A percentile compares a stretch with the other conserved stretches of the same genome.
These are phyloP conservation scores for Liriodendron chinense DNA, from an alignment of 164 flowering plant genomes.

Conservation along the genomic window DNA sequence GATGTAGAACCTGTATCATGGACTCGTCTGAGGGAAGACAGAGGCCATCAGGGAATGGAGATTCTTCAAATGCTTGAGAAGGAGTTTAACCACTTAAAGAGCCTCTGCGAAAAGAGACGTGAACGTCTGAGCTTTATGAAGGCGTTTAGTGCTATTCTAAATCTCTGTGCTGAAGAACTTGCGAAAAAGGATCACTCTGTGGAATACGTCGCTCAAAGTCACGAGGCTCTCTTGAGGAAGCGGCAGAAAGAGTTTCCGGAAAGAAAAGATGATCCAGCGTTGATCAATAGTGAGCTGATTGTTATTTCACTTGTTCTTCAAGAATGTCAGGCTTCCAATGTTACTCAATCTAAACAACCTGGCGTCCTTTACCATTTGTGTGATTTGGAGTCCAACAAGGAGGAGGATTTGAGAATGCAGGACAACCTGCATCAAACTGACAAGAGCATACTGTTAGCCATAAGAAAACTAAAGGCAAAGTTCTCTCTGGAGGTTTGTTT, in stretches of 20 bases:
- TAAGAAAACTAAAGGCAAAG: slow-evolving; percentile 86
- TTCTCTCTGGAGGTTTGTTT: slow-evolving; percentile 62
- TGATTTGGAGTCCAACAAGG: slow-evolving; percentile 81
- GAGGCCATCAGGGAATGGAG: slow-evolving; percentile 57
- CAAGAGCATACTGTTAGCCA: slow-evolving; percentile 62
- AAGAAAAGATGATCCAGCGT: slow-evolving; percentile 42
- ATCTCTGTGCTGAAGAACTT: slow-evolving; percentile 74
- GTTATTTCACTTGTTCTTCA: slow-evolving; percentile 65
- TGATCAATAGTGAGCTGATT: slow-evolving; percentile 58
- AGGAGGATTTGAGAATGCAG: slow-evolving; percentile 69
- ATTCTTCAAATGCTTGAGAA: slow-evolving; percentile 77
- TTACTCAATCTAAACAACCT: slow-evolving; percentile 54
- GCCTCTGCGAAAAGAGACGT: slow-evolving; percentile 75
- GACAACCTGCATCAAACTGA: slow-evolving; percentile 71
- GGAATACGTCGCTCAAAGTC: slow-evolving; percentile 43
- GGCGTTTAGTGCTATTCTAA: slow-evolving; percentile 75
- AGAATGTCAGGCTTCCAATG: slow-evolving; percentile 68
- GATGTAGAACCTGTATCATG: slow-evolving; percentile 63
- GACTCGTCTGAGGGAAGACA: slow-evolving; percentile 65
- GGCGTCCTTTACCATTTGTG: slow-evolving; percentile 56
- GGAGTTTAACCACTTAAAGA: slow-evolving; percentile 71
- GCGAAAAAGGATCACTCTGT: slow-evolving; percentile 61
- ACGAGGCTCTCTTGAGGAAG: slow-evolving; percentile 66
- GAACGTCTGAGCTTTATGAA: slow-evolving; percentile 76
- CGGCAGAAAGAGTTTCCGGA: slow-evolving; percentile 67